Evolutionary conservation across 1,139 yeast genomes (phyloP).

Genomic region (Petasospora fabianii): DNA sequence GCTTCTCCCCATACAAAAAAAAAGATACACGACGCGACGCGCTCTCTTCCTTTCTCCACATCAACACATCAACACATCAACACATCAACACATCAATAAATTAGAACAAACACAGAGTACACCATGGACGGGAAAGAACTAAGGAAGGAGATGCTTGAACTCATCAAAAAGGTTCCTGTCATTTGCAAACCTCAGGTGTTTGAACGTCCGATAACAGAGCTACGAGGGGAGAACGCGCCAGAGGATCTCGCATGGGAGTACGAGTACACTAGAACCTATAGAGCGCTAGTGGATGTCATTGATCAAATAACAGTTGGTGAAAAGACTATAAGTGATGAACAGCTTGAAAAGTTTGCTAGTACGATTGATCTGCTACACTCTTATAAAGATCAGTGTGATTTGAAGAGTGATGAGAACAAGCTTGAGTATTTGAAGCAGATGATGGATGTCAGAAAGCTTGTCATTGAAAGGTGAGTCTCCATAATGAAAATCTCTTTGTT

Average conservation of each 20-base stretch:
- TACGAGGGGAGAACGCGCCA: background rate
- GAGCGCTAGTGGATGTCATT: conserved; percentile 16
- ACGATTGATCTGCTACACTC: conserved; percentile 9
- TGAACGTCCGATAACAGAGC: conserved; percentile 2
- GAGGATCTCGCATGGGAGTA: conserved; percentile 9
- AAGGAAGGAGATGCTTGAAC: background rate
- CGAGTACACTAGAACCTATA: conserved; percentile 13
- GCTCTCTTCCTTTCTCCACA: background rate
- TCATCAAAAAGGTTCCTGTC: conserved; percentile 3
- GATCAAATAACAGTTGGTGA: conserved; percentile 19
- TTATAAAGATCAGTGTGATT: conserved; percentile 7
- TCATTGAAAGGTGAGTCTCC: conserved; percentile 17
- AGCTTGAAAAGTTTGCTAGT: no score
- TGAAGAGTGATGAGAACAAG: conserved; percentile 5
- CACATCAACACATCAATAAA: background rate
- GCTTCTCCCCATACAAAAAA: background rate
- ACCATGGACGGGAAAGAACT: conserved; percentile 3
- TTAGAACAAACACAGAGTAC: background rate
- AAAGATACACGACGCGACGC: background rate
- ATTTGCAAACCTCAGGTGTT: conserved; percentile 1
- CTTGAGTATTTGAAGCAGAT: conserved; percentile 11
- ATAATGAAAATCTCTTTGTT: background rate
- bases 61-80: background rate
- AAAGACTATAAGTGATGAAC: conserved; percentile 2
- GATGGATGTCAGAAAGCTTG: conserved; percentile 16